Evolutionary conservation across 2,329 filamentous ascomycete species (phyloP).

Genomic region (Fusarium solani-melongenae): DNA sequence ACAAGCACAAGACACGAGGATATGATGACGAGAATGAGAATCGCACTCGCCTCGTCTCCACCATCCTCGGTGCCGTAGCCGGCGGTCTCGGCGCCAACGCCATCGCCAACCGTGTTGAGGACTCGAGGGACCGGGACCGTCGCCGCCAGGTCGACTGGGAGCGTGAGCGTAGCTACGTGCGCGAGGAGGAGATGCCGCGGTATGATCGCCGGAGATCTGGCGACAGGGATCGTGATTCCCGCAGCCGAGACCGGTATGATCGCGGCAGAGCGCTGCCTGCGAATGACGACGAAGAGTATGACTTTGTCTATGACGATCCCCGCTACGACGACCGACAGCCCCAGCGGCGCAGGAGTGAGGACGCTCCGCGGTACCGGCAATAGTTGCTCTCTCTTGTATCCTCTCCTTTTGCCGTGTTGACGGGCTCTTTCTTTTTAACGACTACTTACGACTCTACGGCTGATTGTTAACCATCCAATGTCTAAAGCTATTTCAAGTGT

Average conservation of each 20-base stretch:
- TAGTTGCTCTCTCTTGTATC: constrained; percentile 4
- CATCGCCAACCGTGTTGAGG: constrained; percentile 57
- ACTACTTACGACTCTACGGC: constrained; percentile 20
- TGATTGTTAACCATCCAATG: neutral
- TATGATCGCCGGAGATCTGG: constrained; percentile 37
- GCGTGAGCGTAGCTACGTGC: constrained; percentile 48
- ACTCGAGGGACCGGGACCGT: constrained; percentile 48
- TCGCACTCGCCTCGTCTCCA: constrained; percentile 55
- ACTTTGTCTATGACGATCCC: constrained; percentile 45
- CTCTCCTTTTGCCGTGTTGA: neutral
- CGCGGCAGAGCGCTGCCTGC: constrained; percentile 32
- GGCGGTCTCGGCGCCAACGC: constrained; percentile 66
- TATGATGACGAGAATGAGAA: constrained; percentile 44
- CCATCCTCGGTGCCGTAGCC: constrained; percentile 65
- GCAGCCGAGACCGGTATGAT: constrained; percentile 27
- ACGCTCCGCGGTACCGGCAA: constrained; percentile 37
- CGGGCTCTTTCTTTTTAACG: constrained; percentile 1
- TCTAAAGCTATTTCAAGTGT: neutral
- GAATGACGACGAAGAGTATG: constrained; percentile 42
- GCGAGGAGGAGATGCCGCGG: constrained; percentile 41
- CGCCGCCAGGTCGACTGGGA: constrained; percentile 51
- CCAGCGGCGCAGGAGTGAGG: constrained; percentile 40
- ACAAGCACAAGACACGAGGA: constrained; percentile 43
- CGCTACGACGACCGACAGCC: constrained; percentile 42
- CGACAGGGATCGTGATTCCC: constrained; percentile 17